phyloP scores from a whole-genome alignment of 2,329 filamentous ascomycete species.

The Apiospora arundinis region DNA sequence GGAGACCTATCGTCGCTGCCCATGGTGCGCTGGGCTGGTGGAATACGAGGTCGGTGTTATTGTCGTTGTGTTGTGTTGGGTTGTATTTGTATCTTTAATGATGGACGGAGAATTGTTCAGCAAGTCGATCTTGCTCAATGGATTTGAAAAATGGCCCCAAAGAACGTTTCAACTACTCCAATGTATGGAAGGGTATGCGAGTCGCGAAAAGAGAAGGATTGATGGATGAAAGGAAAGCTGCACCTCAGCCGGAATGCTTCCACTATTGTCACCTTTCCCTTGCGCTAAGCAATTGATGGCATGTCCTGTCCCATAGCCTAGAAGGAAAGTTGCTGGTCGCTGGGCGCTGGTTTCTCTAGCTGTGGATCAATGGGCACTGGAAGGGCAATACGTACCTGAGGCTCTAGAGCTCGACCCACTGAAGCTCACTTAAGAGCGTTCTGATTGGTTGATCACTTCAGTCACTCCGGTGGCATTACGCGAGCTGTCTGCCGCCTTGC shows the following conservation, averaged over 20 bases:
- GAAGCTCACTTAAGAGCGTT: neutral
- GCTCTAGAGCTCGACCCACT: neutral
- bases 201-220: conserved; percentile 7
- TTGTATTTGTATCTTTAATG: neutral
- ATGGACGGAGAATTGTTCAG: neutral
- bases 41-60: neutral
- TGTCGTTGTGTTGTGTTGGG: conserved; percentile 21
- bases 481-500: conserved; percentile 27
- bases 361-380: neutral
- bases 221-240: conserved; percentile 7
- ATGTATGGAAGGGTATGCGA: neutral
- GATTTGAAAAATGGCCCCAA: neutral
- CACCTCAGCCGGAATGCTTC: conserved; percentile 13
- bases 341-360: neutral
- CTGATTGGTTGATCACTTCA: neutral
- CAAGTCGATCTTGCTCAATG: neutral
- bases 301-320: no score
- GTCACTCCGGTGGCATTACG: conserved; percentile 22
- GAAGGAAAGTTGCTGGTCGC: neutral
- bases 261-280: conserved; percentile 8
- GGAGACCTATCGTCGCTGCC: conserved; percentile 33
- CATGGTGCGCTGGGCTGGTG: conserved; percentile 37
- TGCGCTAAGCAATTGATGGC: neutral
- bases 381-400: conserved; percentile 4
- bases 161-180: neutral